These are phyloP conservation scores for Paraurostyla sp. DNA, from an alignment of 73 alveolate species.

Conservation along the genomic window DNA sequence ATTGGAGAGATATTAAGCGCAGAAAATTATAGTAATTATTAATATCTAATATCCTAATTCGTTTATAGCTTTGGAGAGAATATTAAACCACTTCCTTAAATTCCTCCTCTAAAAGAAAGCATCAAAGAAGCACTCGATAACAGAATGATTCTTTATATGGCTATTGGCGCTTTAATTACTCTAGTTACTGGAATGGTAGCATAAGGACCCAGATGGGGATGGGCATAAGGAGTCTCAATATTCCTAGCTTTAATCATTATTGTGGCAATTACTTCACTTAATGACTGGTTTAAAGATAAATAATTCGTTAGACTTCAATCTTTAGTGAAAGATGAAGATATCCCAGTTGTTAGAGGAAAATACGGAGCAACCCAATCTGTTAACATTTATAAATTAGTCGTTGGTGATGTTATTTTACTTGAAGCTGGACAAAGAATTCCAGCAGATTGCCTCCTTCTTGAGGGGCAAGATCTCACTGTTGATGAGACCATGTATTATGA, in stretches of 20 bases:
- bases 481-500: slow-evolving; percentile 72
- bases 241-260: slow-evolving; percentile 80
- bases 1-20: slow-evolving; percentile 38
- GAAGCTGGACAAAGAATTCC: slow-evolving; percentile 91
- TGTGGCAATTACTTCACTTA: slow-evolving; percentile 79
- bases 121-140: slow-evolving; percentile 83
- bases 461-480: slow-evolving; percentile 79
- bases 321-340: slow-evolving; percentile 77
- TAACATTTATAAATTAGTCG: slow-evolving; percentile 82
- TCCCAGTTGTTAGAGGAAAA: slow-evolving; percentile 86
- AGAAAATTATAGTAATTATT: slow-evolving; percentile 35
- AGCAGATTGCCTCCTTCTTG: slow-evolving; percentile 90
- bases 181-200: slow-evolving; percentile 76
- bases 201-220: slow-evolving; percentile 74
- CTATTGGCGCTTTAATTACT: slow-evolving; percentile 86
- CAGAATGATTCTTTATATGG: slow-evolving; percentile 81
- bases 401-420: slow-evolving; percentile 90
- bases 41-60: slow-evolving; percentile 20
- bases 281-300: slow-evolving; percentile 82
- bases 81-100: slow-evolving; percentile 70
- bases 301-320: slow-evolving; percentile 83
- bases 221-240: slow-evolving; percentile 92
- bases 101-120: slow-evolving; percentile 76
- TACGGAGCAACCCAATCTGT: slow-evolving; percentile 71
- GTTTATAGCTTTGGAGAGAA: slow-evolving; percentile 64